Percentiles rank a stretch among this genome's conserved stretches.
Conservation (phyloP, 768 basidiomycete species). For the Amanita exitialis region DNA sequence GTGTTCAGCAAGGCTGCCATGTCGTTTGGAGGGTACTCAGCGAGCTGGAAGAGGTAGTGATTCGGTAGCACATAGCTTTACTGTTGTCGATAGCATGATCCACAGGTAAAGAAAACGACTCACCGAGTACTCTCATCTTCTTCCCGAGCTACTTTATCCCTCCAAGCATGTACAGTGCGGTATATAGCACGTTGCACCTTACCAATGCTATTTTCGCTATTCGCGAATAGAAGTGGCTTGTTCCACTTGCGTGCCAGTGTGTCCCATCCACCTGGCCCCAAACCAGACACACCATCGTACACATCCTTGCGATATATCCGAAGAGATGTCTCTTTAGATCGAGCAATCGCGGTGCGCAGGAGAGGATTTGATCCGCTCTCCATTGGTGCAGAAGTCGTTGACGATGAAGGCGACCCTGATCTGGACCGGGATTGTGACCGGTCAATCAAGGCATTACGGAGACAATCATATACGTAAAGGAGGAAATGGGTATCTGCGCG, state of each 20-base stretch:
- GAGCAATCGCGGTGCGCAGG: constrained; percentile 53
- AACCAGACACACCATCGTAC: constrained; percentile 58
- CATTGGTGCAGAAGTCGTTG: constrained; percentile 12
- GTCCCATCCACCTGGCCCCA: constrained; percentile 69
- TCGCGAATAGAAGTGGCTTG: constrained; percentile 38
- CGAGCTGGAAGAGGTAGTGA: constrained; percentile 62
- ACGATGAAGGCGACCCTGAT: constrained; percentile 30
- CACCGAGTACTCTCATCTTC: constrained; percentile 84
- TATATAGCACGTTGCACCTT: constrained; percentile 54
- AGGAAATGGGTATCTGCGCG: constrained; percentile 96
- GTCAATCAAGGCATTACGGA: constrained; percentile 82
- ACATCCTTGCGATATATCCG: constrained; percentile 57
- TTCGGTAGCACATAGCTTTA: constrained; percentile 66
- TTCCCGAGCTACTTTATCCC: constrained; percentile 66
- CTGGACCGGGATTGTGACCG: constrained; percentile 36
- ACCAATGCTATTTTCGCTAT: constrained; percentile 23
- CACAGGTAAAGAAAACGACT: constrained; percentile 12
- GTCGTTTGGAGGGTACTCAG: constrained; percentile 62
- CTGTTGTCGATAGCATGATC: not conserved
- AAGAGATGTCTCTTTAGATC: constrained; percentile 71
- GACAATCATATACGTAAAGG: constrained; percentile 83
- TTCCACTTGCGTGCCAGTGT: constrained; percentile 78
- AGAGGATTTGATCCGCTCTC: constrained; percentile 24
- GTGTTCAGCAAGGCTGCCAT: constrained; percentile 49
- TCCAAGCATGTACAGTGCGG: constrained; percentile 69